Evolutionary conservation across 768 basidiomycete species (phyloP), one percentile per base, ranked within the genome.

Genomic region (Phanerochaete sordida): DNA sequence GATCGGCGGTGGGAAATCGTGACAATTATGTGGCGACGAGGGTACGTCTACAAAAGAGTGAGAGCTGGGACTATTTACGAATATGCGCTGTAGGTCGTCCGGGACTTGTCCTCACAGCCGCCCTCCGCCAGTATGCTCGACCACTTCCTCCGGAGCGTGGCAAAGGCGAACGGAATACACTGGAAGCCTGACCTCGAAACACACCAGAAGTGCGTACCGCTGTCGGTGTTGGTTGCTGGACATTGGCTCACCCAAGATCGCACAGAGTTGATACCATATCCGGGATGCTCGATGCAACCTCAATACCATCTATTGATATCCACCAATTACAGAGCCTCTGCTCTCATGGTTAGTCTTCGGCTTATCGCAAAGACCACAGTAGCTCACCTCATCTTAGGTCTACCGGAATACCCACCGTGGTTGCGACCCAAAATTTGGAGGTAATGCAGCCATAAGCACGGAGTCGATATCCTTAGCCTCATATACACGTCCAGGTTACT

Each of bases 351-450:
- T 74, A 45, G 78, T 67, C 39, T 4, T 12, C 19, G n/a, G 39
- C n/a, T 46, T 46, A 30, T 63, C 54, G 12, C 30, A 21, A 28
- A 31, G 37, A 33, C 58, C 53, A 47, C 37, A 44, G 19, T 57
- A 4, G 15, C 44, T 31, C 33, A 23, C 23, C 31, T 50, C 2
- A 21, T 49, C 12, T 19, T 61, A 91, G 90, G 90, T 59, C 81
- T 91, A 48, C 87, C 90, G 51, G 83, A 88, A 64, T 79, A 87
- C 65, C 90, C 90, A 45, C 73, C 79, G 4, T 91, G 89, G 88
- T 76, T 91, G 63, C 81, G 90, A 44, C 87, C 90, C 28, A 79
- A 87, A 45, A 77, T 89, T 65, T 92, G 90, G 90, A 89, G 83
- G 90, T 89, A 62, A 69, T 74, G 30, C 8, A 11, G 7, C 27